Conservation (phyloP, 1,284 basidiomycete genomes). For the Volvariella surrecta region DNA sequence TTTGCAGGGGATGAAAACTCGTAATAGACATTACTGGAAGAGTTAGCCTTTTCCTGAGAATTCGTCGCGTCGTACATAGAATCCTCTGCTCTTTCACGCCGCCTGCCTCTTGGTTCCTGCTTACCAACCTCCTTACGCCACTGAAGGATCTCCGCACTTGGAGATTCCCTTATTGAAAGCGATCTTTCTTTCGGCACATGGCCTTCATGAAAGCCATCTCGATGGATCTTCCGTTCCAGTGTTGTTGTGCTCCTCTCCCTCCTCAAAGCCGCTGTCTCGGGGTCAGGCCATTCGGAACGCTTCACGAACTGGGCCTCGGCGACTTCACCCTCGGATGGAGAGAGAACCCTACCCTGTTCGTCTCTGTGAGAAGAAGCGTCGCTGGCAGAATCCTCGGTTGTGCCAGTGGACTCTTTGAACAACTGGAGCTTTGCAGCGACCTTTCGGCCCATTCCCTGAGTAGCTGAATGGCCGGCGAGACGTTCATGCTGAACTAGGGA, state of each 20-base stretch:
- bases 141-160: slow-evolving; percentile 34
- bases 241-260: slow-evolving; percentile 56
- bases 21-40: slow-evolving; percentile 12
- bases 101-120: slow-evolving; percentile 49
- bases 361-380: slow-evolving; percentile 19
- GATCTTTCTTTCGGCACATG: slow-evolving; percentile 24
- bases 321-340: slow-evolving; percentile 37
- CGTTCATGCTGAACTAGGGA: slow-evolving; percentile 16
- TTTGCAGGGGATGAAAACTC: slow-evolving; percentile 25
- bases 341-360: neutral
- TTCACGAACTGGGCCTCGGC: slow-evolving; percentile 67
- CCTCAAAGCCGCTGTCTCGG: slow-evolving; percentile 56
- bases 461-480: neutral
- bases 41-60: neutral
- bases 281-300: slow-evolving; percentile 73
- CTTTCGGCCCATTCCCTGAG: slow-evolving; percentile 57
- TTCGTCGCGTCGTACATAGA: neutral
- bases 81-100: slow-evolving; percentile 38
- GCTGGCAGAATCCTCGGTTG: slow-evolving; percentile 26
- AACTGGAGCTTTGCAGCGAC: slow-evolving; percentile 72
- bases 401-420: slow-evolving; percentile 62
- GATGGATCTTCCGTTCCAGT: slow-evolving; percentile 43
- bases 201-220: slow-evolving; percentile 24
- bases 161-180: slow-evolving; percentile 27
- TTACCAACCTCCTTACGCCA: slow-evolving; percentile 39